Base-by-base conservation (phyloP, 495 filamentous ascomycete species). In the Massariosphaeria phaeospora region DNA sequence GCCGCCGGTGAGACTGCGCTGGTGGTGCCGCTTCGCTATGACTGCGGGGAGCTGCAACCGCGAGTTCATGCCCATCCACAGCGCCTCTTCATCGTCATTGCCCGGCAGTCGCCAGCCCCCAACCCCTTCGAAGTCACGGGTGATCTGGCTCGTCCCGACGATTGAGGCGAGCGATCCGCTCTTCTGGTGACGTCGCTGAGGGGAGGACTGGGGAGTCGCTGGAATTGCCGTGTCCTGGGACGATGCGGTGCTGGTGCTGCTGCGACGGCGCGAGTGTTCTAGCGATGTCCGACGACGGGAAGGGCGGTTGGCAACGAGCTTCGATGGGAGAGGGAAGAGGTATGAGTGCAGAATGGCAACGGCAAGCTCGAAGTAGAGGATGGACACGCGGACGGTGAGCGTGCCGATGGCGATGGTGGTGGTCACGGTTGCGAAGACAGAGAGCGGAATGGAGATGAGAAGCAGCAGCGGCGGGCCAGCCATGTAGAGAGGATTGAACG, bases 91-190 rank as follows among this genome's bases (percentile, higher is more conserved):
- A 27, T 76, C 71, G 10, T 62, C 73, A 10, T 74, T 68, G n/a
- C 75, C 73, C 11, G 78, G 72, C 11, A 72, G 68, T 6, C 84
- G 73, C 87, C 86, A 91, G 1, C 88, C 88, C 11, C 88, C 88
- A 2, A 94, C 76, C n/a, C 87, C 88, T 70, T 94, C 88, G 61
- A 84, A 94, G 69, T 94, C 88, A 4, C 88, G 76, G 45, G 77
- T 75, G 2, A 75, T 53, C 13, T 71, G 66, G 23, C 63, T 63
- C 11, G 66, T 52, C 12, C 51, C 61, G 38, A 58, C 18, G 13
- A 68, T 59, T 1, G 59, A 67, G 1, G 51, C 62, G 21, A 57
- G 55, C 36, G 59, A 66, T 17, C 40, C 64, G 41, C 57, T 63
- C 41, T 66, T 66, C 0, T 50, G 48, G 2, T 55, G 55, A 26